Evolutionary conservation across 2,329 filamentous ascomycete species (phyloP), one percentile per base, ranked within the genome.

Genomic region (Neocucurbitaria cava): DNA sequence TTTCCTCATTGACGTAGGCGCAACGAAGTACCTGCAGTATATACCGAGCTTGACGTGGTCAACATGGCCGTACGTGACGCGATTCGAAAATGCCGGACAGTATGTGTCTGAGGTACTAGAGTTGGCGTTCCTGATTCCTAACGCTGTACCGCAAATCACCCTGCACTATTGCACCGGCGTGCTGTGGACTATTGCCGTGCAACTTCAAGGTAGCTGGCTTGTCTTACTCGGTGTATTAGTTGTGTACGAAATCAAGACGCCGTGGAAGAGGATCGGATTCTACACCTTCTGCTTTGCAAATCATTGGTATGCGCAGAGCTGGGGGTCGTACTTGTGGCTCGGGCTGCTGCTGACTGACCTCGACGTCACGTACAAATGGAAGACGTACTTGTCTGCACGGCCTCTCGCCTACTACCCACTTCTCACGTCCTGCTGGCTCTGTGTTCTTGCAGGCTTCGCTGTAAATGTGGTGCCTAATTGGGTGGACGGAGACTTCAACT

Each of bases 151-250:
- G 0, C 75, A 79, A 46, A 77, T 82, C 43, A 80, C 78, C 8
- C 76, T 75, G 63, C 77, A 82, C 58, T 82, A 79, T 66, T 81
- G 80, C 54, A 80, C 79, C 0, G 79, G 79, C 64, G 79, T 82
- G 5, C 70, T 82, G 1, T 82, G 80, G 80, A 81, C 79, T 3
- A 80, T 82, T 28, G 79, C 80, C 0, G 78, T 82, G 0, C 78
- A 81, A 57, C 70, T 82, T 1, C 80, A 82, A 59, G 79, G 77
- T 31, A 73, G 78, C 2, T 82, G 79, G 75, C 67, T 77, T n/a
- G 74, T 78, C 3, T 64, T 82, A 2, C 64, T 78, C 9, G 78
- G 72, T 20, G 71, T 73, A 4, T 72, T 82, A 26, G 67, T 82
- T 20, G 71, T 82, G 30, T 73, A 73, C 33, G 78, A 81, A 48